Conservation (phyloP, 129 eudicot genomes). For the Helichrysum umbraculigerum region DNA sequence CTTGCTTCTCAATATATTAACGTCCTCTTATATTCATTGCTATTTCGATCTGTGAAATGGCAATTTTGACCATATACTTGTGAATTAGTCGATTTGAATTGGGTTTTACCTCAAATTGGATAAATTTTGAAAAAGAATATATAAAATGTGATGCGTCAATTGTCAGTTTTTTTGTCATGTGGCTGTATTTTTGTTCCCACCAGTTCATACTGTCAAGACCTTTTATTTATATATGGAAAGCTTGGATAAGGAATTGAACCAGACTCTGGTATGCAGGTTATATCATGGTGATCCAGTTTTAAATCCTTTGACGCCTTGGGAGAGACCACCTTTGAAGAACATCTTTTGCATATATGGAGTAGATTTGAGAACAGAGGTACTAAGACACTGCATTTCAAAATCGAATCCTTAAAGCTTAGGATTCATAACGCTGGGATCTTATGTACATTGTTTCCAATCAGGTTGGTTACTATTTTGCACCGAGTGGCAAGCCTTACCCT, state of each 20-base stretch:
- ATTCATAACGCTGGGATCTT: constrained; percentile 14
- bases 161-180: background rate
- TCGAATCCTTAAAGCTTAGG: background rate
- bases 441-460: constrained; percentile 36
- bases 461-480: constrained; percentile 99
- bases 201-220: background rate
- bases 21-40: constrained; percentile 11
- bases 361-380: constrained; percentile 89
- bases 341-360: constrained; percentile 90
- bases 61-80: no score
- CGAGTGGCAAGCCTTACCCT: constrained; percentile 98
- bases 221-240: background rate
- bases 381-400: constrained; percentile 7
- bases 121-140: background rate
- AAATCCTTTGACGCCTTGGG: constrained; percentile 98
- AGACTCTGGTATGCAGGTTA: constrained; percentile 50
- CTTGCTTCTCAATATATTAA: background rate
- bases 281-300: constrained; percentile 86
- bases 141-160: background rate
- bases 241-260: constrained; percentile 5
- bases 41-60: background rate
- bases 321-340: constrained; percentile 95
- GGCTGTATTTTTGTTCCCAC: constrained; percentile 17
- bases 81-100: background rate
- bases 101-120: background rate